Conservation (phyloP, 345 rosid genomes). For the Stellera chamaejasme region DNA sequence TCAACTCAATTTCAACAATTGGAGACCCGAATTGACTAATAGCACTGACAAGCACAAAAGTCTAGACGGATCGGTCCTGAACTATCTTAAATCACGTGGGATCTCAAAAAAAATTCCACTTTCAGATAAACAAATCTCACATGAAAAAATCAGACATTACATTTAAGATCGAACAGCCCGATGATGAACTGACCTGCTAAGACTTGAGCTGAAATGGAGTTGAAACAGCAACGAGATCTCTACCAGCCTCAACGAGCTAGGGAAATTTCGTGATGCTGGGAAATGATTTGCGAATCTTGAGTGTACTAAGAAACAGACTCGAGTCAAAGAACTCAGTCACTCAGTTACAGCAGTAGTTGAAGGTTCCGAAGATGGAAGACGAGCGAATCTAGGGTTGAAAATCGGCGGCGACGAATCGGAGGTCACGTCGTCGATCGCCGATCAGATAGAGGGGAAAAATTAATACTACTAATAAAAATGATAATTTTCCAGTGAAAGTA, state of each 20-base stretch:
- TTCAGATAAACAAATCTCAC: background rate
- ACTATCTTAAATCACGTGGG: slow-evolving; percentile 7
- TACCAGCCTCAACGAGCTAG: slow-evolving; percentile 42
- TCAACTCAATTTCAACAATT: slow-evolving; percentile 17
- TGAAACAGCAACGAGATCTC: slow-evolving; percentile 50
- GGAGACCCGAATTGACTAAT: slow-evolving; percentile 14
- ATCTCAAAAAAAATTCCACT: slow-evolving; percentile 16
- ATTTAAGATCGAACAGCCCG: slow-evolving; percentile 4
- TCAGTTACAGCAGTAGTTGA: too few species aligned
- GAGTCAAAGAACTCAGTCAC: too few species aligned
- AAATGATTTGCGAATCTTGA: too few species aligned
- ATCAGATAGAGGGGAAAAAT: too few species aligned
- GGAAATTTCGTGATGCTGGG: slow-evolving; percentile 30
- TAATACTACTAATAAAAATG: too few species aligned
- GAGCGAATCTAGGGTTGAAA: too few species aligned
- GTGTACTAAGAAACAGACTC: too few species aligned
- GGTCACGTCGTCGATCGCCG: too few species aligned
- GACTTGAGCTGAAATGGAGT: slow-evolving; percentile 40
- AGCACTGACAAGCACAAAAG: slow-evolving; percentile 15
- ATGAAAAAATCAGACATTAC: slow-evolving; percentile 10
- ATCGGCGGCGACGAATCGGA: too few species aligned
- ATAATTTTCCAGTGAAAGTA: too few species aligned
- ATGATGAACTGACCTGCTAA: slow-evolving; percentile 37
- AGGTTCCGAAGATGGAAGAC: too few species aligned
- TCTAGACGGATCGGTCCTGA: slow-evolving; percentile 27